phyloP scores from a whole-genome alignment of 2,329 filamentous ascomycete species.

The Hypomyces perniciosus region DNA sequence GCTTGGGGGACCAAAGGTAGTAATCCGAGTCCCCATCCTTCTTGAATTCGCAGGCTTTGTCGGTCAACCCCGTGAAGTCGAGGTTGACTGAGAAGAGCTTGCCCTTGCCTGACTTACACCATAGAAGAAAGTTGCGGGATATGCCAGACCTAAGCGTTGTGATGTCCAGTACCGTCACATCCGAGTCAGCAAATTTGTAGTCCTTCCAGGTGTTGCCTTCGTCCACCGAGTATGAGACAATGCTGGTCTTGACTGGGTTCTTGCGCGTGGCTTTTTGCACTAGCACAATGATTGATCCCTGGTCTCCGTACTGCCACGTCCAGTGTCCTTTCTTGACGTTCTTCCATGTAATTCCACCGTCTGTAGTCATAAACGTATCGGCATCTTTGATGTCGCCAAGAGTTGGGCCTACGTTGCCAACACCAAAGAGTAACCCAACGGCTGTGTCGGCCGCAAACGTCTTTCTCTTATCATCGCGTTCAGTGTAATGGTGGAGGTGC shows the following conservation, averaged over 20 bases:
- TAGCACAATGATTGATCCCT: slow-evolving; percentile 87
- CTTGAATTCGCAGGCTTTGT: slow-evolving; percentile 64
- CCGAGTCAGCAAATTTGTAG: slow-evolving; percentile 64
- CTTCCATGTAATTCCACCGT: slow-evolving; percentile 87
- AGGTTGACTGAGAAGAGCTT: slow-evolving; percentile 71
- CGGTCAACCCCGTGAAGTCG: slow-evolving; percentile 78
- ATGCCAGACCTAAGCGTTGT: slow-evolving; percentile 85
- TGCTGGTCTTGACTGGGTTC: slow-evolving; percentile 60
- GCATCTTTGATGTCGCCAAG: slow-evolving; percentile 64
- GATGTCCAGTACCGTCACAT: slow-evolving; percentile 71
- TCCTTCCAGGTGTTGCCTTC: slow-evolving; percentile 75
- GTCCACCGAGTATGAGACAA: slow-evolving; percentile 70
- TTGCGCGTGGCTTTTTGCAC: slow-evolving; percentile 66
- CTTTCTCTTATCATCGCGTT: slow-evolving; percentile 72
- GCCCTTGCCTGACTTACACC: slow-evolving; percentile 58
- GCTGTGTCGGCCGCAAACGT: slow-evolving; percentile 86
- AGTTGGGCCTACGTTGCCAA: slow-evolving; percentile 78
- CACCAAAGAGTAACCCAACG: slow-evolving; percentile 82
- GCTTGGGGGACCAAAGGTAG: slow-evolving; percentile 78
- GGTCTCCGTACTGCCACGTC: slow-evolving; percentile 93
- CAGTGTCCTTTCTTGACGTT: slow-evolving; percentile 81
- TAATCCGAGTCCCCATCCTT: slow-evolving; percentile 65
- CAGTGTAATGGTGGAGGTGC: slow-evolving; percentile 93
- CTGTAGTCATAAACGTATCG: slow-evolving; percentile 84
- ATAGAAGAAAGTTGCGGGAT: slow-evolving; percentile 86